Percentiles rank a stretch among this genome's conserved stretches.
Evolutionary conservation across 2,329 filamentous ascomycete genomes (phyloP).

Genomic region (Aspergillus pseudoglaucus): DNA sequence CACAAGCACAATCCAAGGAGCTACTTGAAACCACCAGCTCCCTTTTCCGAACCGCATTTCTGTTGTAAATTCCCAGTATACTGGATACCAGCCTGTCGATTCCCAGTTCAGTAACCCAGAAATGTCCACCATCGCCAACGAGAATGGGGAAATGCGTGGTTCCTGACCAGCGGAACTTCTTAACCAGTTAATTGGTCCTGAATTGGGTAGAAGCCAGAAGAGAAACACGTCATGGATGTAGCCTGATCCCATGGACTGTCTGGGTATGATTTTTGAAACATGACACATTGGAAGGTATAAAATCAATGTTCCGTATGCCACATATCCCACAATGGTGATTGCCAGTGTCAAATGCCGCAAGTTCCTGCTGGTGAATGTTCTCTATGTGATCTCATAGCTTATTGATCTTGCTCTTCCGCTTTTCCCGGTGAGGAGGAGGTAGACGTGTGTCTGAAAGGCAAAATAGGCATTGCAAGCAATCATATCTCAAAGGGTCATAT

Average conservation of each 20-base stretch:
- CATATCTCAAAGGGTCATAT: conserved; percentile 6
- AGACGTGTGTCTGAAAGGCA: conserved; percentile 6
- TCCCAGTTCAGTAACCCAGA: conserved; percentile 4
- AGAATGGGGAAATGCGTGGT: background rate
- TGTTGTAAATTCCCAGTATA: background rate
- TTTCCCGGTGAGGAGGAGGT: conserved; percentile 3
- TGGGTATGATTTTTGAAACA: conserved; percentile 9
- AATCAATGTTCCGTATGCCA: conserved; percentile 3
- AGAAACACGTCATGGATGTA: background rate
- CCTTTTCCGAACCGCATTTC: background rate
- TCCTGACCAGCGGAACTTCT: background rate
- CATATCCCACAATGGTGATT: conserved; percentile 5
- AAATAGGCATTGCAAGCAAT: conserved; percentile 11
- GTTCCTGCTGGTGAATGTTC: conserved; percentile 9
- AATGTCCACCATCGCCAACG: conserved; percentile 9
- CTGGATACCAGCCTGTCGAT: background rate
- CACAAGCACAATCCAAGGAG: conserved; percentile 10
- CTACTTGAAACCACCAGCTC: conserved; percentile 9
- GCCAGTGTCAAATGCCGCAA: conserved; percentile 7
- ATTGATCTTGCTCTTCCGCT: conserved; percentile 10
- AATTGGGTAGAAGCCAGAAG: background rate
- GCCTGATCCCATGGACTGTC: conserved; percentile 7
- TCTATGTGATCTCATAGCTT: conserved; percentile 14
- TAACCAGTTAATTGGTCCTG: background rate
- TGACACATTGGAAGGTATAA: conserved; percentile 1